Percentiles rank a stretch among this genome's conserved stretches.
Conservation (phyloP, 202 grass and related monocot genomes). For the Elaeis oleifera region DNA sequence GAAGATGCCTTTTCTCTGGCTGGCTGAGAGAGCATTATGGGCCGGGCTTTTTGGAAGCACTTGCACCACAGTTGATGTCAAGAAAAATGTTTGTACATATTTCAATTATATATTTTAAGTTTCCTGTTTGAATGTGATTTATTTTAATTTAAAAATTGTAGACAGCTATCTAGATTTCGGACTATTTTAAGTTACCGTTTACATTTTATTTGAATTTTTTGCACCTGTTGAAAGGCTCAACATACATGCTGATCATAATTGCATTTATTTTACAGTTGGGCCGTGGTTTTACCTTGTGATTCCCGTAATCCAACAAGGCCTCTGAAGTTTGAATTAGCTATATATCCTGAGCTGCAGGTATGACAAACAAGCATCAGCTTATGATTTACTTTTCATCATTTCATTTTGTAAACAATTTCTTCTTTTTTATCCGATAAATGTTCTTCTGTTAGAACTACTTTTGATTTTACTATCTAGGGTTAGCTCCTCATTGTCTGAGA, state of each 20-base stretch:
- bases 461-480: too few relatives aligned
- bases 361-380: neutral
- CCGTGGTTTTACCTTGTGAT: conserved; percentile 64
- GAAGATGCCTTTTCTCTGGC: conserved; percentile 67
- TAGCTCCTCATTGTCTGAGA: too few relatives aligned
- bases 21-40: conserved; percentile 87
- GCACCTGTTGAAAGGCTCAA: neutral
- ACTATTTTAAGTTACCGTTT: too few relatives aligned
- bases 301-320: conserved; percentile 36
- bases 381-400: too few relatives aligned
- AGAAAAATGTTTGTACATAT: conserved; percentile 58
- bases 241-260: conserved; percentile 8
- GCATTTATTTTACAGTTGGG: conserved; percentile 56
- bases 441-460: too few relatives aligned
- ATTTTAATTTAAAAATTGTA: too few relatives aligned
- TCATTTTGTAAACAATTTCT: too few relatives aligned
- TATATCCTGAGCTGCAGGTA: conserved; percentile 85
- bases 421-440: too few relatives aligned
- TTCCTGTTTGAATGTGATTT: conserved; percentile 12
- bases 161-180: too few relatives aligned
- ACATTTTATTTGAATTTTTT: too few relatives aligned
- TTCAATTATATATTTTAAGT: neutral
- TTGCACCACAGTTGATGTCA: conserved; percentile 70
- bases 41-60: conserved; percentile 77
- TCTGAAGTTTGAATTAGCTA: conserved; percentile 65